Conservation (phyloP, 441 rosid genomes). For the Lepidium campestre region DNA sequence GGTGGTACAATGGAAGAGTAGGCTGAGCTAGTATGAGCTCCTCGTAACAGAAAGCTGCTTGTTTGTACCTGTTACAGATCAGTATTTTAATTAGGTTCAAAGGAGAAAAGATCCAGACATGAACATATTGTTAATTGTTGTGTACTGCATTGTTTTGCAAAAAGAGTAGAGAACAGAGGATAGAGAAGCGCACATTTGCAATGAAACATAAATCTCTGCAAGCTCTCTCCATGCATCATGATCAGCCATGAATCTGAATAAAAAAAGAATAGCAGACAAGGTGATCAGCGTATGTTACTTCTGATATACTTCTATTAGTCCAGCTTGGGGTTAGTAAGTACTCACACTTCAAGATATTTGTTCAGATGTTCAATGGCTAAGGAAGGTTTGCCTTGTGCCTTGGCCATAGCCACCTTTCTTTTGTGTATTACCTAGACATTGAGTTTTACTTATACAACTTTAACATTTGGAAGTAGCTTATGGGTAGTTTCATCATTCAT, state of each 20-base stretch:
- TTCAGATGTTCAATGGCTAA: constrained; percentile 78
- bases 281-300: constrained; percentile 2
- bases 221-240: constrained; percentile 99
- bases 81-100: background rate
- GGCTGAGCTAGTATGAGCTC: constrained; percentile 86
- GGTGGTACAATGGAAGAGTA: constrained; percentile 71
- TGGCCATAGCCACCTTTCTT: constrained; percentile 86
- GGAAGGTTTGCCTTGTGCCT: constrained; percentile 75
- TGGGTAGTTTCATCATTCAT: background rate
- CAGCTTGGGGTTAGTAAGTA: constrained; percentile 8
- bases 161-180: background rate
- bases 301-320: background rate
- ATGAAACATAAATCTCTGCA: constrained; percentile 80
- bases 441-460: constrained; percentile 6
- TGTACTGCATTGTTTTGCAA: background rate
- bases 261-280: background rate
- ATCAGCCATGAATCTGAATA: constrained; percentile 92
- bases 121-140: background rate
- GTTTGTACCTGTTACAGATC: constrained; percentile 71
- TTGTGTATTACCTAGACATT: constrained; percentile 59
- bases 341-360: constrained; percentile 93
- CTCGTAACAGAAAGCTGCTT: constrained; percentile 97
- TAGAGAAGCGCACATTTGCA: constrained; percentile 71
- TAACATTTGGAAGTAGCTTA: constrained; percentile 5
- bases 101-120: background rate